phyloP scores from a whole-genome alignment of 768 basidiomycete genomes.

The Lentinus tigrinus region DNA sequence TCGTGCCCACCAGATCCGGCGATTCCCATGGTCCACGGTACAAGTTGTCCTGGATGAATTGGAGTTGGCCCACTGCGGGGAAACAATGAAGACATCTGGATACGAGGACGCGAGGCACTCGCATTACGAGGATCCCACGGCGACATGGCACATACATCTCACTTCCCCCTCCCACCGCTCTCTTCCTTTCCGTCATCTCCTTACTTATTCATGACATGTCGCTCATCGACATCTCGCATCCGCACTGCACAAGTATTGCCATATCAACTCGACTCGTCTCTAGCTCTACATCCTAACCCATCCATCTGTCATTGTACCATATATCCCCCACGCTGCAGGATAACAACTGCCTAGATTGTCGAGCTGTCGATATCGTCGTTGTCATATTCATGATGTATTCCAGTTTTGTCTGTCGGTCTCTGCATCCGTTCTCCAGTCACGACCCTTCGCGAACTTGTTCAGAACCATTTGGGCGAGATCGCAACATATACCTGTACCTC shows the following conservation, averaged over 20 bases:
- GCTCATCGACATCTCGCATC: not conserved
- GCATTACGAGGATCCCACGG: not conserved
- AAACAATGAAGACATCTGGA: not conserved
- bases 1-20: not conserved
- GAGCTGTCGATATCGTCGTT: not conserved
- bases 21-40: not conserved
- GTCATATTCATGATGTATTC: not conserved
- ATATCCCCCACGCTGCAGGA: not conserved
- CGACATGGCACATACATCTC: not conserved
- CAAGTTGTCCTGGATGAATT: not conserved
- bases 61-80: not conserved
- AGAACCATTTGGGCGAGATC: not conserved
- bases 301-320: not conserved
- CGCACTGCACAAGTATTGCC: not conserved
- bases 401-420: not conserved
- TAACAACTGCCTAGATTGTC: not conserved
- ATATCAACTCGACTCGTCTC: not conserved
- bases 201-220: not conserved
- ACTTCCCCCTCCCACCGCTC: not conserved
- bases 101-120: constrained; percentile 6
- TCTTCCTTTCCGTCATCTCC: not conserved
- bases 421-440: not conserved
- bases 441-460: not conserved
- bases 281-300: not conserved
- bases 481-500: not conserved